Conservation (phyloP, 176 grass and related monocot genomes). For the Pharus latifolius region DNA sequence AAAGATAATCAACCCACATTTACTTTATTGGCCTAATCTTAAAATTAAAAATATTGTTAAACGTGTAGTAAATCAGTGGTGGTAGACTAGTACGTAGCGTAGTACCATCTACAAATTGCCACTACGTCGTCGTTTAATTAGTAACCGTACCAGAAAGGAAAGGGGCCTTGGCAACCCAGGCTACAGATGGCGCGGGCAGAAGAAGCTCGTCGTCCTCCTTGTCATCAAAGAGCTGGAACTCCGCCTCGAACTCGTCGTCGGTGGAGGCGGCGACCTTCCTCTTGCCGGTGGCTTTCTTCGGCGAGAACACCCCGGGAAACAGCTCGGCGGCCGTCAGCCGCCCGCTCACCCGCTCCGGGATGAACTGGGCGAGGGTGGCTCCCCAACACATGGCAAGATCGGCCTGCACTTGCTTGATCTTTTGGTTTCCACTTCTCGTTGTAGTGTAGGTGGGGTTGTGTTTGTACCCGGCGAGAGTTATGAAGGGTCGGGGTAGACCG, state of each 20-base stretch:
- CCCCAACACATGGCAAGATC: conserved; percentile 49
- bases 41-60: too few relatives aligned
- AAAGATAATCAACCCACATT: too few relatives aligned
- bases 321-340: conserved; percentile 17
- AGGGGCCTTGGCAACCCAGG: neutral
- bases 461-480: neutral
- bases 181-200: neutral
- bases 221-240: conserved; percentile 6
- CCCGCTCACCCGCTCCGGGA: conserved; percentile 5
- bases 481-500: neutral
- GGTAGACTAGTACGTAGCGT: too few relatives aligned
- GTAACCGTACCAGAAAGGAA: neutral
- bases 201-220: neutral
- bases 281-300: neutral
- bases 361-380: conserved; percentile 22
- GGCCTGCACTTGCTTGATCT: too few relatives aligned
- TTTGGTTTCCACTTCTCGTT: too few relatives aligned
- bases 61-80: too few relatives aligned
- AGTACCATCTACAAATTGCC: too few relatives aligned
- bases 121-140: neutral
- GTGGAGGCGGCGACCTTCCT: neutral
- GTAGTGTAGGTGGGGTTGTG: too few relatives aligned
- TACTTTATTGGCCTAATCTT: too few relatives aligned
- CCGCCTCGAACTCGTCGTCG: neutral
- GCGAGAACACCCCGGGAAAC: neutral